Percentiles rank a stretch among this genome's conserved stretches.
These are phyloP conservation scores for Candida ipomoeae DNA, from an alignment of 805 yeast species.

Conservation along the genomic window DNA sequence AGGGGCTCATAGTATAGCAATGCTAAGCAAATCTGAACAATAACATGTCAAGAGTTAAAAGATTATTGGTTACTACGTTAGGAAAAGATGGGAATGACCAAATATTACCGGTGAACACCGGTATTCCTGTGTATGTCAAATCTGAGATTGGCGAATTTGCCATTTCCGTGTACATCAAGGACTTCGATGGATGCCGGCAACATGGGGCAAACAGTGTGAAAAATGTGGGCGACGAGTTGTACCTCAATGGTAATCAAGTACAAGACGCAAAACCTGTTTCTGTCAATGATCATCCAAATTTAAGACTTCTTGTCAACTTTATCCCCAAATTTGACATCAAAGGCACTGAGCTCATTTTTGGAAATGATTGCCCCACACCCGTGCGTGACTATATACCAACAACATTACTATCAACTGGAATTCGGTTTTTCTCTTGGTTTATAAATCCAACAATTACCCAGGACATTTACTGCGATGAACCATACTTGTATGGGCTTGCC, in stretches of 20 bases:
- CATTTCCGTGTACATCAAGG: constrained; percentile 41
- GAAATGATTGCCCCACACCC: constrained; percentile 63
- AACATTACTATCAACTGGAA: constrained; percentile 43
- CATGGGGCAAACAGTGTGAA: constrained; percentile 33
- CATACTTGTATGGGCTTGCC: constrained; percentile 60
- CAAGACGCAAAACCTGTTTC: background rate
- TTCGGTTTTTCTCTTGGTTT: constrained; percentile 51
- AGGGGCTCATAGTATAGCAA: background rate
- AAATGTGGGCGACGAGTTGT: constrained; percentile 25
- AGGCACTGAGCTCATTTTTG: constrained; percentile 58
- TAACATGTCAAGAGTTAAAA: constrained; percentile 16
- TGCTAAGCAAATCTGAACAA: background rate
- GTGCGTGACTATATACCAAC: constrained; percentile 57
- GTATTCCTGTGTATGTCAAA: constrained; percentile 30
- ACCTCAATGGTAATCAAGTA: constrained; percentile 20
- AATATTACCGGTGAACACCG: constrained; percentile 44
- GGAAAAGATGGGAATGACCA: constrained; percentile 21
- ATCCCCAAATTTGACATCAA: constrained; percentile 40
- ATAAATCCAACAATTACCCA: constrained; percentile 65
- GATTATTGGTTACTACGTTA: constrained; percentile 32
- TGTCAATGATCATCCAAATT: constrained; percentile 21
- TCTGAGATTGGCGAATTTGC: constrained; percentile 37
- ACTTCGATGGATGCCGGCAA: constrained; percentile 42
- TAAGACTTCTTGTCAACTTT: constrained; percentile 34
- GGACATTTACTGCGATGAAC: constrained; percentile 56